These are phyloP conservation scores for Neurospora sp. DNA, from an alignment of 495 filamentous ascomycete species.

Conservation along the genomic window DNA sequence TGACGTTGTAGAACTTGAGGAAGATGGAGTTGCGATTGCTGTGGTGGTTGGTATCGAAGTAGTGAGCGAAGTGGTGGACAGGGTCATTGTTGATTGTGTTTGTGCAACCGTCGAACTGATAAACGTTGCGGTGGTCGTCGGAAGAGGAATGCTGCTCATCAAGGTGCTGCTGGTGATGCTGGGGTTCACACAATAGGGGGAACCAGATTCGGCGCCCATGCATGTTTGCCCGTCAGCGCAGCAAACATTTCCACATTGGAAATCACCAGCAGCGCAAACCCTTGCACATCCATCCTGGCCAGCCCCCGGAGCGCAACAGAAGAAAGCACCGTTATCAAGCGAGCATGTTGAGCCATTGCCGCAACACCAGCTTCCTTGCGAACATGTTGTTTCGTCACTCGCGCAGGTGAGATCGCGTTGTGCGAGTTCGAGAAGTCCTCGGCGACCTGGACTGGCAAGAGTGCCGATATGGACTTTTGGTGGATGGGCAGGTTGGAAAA, in stretches of 20 bases:
- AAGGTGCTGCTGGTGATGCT: neutral
- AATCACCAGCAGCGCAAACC: slow-evolving; percentile 14
- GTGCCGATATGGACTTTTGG: neutral
- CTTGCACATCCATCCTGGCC: slow-evolving; percentile 4
- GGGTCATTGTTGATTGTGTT: neutral
- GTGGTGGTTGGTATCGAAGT: neutral
- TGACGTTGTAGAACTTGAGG: neutral
- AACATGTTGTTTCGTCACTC: slow-evolving; percentile 8
- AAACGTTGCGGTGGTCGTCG: neutral
- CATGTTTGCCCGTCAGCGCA: slow-evolving; percentile 13
- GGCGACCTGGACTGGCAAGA: neutral
- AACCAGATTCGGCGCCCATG: slow-evolving; percentile 1
- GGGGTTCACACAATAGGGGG: slow-evolving; percentile 6
- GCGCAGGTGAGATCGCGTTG: slow-evolving; percentile 1
- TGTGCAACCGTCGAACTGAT: neutral
- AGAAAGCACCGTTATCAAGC: slow-evolving; percentile 7
- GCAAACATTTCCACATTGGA: slow-evolving; percentile 15
- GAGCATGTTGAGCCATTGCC: slow-evolving; percentile 10
- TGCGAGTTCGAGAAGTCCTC: neutral
- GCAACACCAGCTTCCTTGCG: slow-evolving; percentile 15
- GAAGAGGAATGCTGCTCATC: neutral
- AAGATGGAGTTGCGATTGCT: neutral
- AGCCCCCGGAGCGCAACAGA: slow-evolving; percentile 10
- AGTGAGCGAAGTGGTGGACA: neutral
- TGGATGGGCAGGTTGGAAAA: slow-evolving; percentile 5